Evolutionary conservation across 2,329 filamentous ascomycete species (phyloP).

Genomic region (Lasiodiplodia sp.): DNA sequence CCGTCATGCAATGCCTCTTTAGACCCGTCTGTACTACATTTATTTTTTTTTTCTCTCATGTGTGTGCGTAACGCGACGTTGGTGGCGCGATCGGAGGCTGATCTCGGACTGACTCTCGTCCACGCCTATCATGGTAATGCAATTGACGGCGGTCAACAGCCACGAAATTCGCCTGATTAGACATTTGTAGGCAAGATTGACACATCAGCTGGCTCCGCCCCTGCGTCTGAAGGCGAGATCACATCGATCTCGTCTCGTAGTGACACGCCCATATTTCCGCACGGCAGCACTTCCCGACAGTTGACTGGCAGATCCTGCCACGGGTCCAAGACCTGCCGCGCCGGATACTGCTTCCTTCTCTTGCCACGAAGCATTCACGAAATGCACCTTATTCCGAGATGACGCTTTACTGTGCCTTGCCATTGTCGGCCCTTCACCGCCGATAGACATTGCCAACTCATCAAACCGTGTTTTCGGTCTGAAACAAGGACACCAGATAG

Average conservation of each 20-base stretch:
- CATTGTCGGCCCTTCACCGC: not conserved
- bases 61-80: not conserved
- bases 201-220: not conserved
- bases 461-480: not conserved
- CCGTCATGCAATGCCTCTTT: not conserved
- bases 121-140: not conserved
- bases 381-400: not conserved
- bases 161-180: not conserved
- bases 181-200: not conserved
- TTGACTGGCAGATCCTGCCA: not conserved
- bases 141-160: not conserved
- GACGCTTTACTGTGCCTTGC: not conserved
- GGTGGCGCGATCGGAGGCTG: not conserved
- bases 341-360: not conserved
- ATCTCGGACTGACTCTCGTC: not conserved
- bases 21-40: not conserved
- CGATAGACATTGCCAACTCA: not conserved
- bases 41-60: too few relatives aligned
- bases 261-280: not conserved
- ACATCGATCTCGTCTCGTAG: not conserved
- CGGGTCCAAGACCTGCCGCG: not conserved
- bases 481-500: not conserved
- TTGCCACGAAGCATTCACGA: not conserved
- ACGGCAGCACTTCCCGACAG: not conserved
- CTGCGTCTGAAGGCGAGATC: not conserved